Base-by-base conservation (phyloP, 108 stramenopile genomes). In the Parmales sp. region DNA sequence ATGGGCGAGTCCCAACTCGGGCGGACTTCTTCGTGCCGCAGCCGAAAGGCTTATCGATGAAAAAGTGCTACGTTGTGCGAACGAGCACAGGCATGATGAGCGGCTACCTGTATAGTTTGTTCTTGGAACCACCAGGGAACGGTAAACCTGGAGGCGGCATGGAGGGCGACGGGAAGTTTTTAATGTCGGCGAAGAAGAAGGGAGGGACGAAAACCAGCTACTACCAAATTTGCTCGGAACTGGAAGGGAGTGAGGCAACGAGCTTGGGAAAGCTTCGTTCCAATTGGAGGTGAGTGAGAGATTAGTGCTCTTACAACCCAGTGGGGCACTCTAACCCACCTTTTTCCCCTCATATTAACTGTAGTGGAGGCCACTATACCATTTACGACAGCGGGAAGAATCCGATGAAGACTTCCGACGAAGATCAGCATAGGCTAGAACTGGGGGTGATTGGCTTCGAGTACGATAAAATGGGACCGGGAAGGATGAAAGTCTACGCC, bases 211-310 rank as follows among this genome's bases (percentile, higher is more conserved):
- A 69, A n/a, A 68, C 66, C 16, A 63, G 68, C 2, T 64, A 69
- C 68, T 74, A 74, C 45, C 22, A 76, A 75, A 6, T 45, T 79
- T 36, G 39, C 69, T 31, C 65, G 72, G 48, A 68, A 76, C 31
- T 66, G 54, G 54, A 60, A 34, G 7, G 54, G 54, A 28, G 54
- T 16, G 4, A 43, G 41, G 41, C 16, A 16, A 43, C 11, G 16
- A 16, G 16, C 41, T 8, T 11, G 41, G 41, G 11, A 43, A 16
- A 8, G 16, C 8, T 43, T 8, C 41, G 16, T n/a, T n/a, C n/a
- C n/a, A n/a, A n/a, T n/a, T n/a, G n/a, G n/a, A n/a, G n/a, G n/a
- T n/a, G n/a, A n/a, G n/a, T n/a, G n/a, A n/a, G n/a, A n/a, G n/a
- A n/a, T n/a, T n/a, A n/a, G n/a, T n/a, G n/a, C n/a, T n/a, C n/a